These are phyloP conservation scores for Diaporthe longicolla DNA, from an alignment of 2,329 filamentous ascomycete genomes.

Conservation along the genomic window DNA sequence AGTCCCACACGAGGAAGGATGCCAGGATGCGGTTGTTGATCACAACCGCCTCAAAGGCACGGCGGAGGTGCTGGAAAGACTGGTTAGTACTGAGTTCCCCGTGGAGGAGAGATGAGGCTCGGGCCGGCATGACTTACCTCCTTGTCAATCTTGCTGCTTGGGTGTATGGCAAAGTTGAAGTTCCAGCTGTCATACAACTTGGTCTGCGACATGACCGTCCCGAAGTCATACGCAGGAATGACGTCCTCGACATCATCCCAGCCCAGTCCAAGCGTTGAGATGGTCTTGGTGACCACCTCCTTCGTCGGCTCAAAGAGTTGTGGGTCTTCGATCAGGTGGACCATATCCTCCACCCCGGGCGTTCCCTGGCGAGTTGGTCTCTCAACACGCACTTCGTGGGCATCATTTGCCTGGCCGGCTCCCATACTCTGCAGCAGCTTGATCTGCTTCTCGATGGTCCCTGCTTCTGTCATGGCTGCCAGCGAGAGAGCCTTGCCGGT, in stretches of 20 bases:
- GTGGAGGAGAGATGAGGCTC: too few relatives aligned
- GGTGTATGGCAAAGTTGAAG: slow-evolving; percentile 33
- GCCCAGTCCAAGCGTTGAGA: slow-evolving; percentile 22
- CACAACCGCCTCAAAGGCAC: slow-evolving; percentile 33
- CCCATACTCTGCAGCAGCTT: slow-evolving; percentile 34
- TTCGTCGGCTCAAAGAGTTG: slow-evolving; percentile 35
- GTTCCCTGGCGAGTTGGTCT: slow-evolving; percentile 31
- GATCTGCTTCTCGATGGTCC: slow-evolving; percentile 42
- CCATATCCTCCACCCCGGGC: slow-evolving; percentile 41
- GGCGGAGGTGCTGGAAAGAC: slow-evolving; percentile 25
- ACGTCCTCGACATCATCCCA: slow-evolving; percentile 41
- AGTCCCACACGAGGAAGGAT: slow-evolving; percentile 39
- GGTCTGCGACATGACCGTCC: slow-evolving; percentile 30
- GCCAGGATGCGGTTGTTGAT: slow-evolving; percentile 39
- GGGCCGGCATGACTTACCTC: neutral
- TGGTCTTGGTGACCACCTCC: slow-evolving; percentile 30
- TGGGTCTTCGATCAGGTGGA: slow-evolving; percentile 35
- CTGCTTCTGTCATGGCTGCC: slow-evolving; percentile 32
- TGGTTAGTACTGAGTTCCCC: neutral
- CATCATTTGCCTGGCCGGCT: neutral
- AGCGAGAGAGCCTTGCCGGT: slow-evolving; percentile 28
- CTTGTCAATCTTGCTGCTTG: slow-evolving; percentile 14
- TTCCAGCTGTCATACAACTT: slow-evolving; percentile 39
- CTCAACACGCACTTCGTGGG: slow-evolving; percentile 3
- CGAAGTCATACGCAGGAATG: slow-evolving; percentile 37